Percentiles rank a stretch among this genome's conserved stretches.
Conservation (phyloP, 2,329 filamentous ascomycete genomes). For the Colletotrichum echinochloae region DNA sequence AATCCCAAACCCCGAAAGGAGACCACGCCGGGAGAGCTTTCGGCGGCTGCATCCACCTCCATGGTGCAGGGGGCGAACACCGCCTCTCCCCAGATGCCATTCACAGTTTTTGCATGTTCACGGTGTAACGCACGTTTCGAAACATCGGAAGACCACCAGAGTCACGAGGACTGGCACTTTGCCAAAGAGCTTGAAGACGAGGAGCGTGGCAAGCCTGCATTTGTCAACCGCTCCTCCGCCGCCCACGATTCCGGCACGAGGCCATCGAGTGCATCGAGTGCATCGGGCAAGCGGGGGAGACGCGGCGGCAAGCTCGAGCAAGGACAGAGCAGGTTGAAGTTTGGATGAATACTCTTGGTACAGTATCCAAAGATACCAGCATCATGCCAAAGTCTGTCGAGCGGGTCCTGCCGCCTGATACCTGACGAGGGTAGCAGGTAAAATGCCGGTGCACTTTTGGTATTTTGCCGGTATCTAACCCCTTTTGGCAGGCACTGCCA, state of each 20-base stretch:
- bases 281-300: slow-evolving; percentile 54
- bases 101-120: slow-evolving; percentile 64
- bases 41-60: neutral
- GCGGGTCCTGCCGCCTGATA: slow-evolving; percentile 37
- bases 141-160: slow-evolving; percentile 69
- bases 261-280: slow-evolving; percentile 50
- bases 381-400: slow-evolving; percentile 32
- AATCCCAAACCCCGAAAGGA: slow-evolving; percentile 24
- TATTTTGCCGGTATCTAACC: neutral
- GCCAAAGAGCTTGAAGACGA: slow-evolving; percentile 83
- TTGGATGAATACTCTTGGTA: slow-evolving; percentile 58
- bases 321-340: slow-evolving; percentile 71
- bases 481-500: neutral
- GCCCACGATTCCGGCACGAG: slow-evolving; percentile 48
- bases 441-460: neutral
- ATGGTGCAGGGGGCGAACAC: neutral
- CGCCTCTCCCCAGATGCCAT: slow-evolving; percentile 46
- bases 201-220: slow-evolving; percentile 64
- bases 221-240: slow-evolving; percentile 53
- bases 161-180: slow-evolving; percentile 95
- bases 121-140: slow-evolving; percentile 75
- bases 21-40: slow-evolving; percentile 36
- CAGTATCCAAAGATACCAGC: neutral
- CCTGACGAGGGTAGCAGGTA: neutral
- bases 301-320: slow-evolving; percentile 59